Evolutionary conservation across 1,284 basidiomycete species (phyloP).

Genomic region (Chalciporus sp.): DNA sequence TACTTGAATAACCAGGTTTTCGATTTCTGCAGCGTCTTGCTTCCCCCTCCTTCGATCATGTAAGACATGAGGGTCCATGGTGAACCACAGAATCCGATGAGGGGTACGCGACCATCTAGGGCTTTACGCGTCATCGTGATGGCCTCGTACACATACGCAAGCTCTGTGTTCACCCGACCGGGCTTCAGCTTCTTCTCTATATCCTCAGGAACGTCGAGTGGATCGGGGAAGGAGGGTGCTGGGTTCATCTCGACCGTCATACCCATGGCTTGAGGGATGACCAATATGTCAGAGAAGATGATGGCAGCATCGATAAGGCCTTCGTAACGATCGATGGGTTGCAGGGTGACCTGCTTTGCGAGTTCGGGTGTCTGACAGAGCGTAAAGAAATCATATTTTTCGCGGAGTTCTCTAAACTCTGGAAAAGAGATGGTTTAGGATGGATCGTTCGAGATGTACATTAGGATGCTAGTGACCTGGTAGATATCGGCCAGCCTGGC

Average conservation of each 20-base stretch:
- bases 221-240: conserved; percentile 84
- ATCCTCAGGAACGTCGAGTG: conserved; percentile 78
- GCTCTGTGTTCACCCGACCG: conserved; percentile 79
- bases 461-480: conserved; percentile 62
- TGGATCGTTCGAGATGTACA: not conserved
- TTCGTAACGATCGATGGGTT: conserved; percentile 86
- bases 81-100: conserved; percentile 95
- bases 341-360: conserved; percentile 85
- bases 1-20: conserved; percentile 93
- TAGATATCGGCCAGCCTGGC: conserved; percentile 95
- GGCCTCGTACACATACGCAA: conserved; percentile 91
- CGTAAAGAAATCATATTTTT: conserved; percentile 90
- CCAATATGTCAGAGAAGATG: conserved; percentile 96
- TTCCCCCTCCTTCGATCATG: conserved; percentile 94
- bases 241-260: conserved; percentile 95
- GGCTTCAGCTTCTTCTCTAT: conserved; percentile 58
- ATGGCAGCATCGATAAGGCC: conserved; percentile 90
- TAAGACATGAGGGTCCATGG: conserved; percentile 97
- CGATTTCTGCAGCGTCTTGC: conserved; percentile 84
- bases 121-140: conserved; percentile 80
- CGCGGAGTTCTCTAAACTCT: conserved; percentile 88
- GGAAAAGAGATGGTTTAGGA: conserved; percentile 14
- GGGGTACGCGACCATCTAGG: conserved; percentile 83
- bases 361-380: conserved; percentile 87
- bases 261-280: conserved; percentile 94